These are phyloP conservation scores for Neofusicoccum ribis DNA, from an alignment of 2,329 filamentous ascomycete species.

Conservation along the genomic window DNA sequence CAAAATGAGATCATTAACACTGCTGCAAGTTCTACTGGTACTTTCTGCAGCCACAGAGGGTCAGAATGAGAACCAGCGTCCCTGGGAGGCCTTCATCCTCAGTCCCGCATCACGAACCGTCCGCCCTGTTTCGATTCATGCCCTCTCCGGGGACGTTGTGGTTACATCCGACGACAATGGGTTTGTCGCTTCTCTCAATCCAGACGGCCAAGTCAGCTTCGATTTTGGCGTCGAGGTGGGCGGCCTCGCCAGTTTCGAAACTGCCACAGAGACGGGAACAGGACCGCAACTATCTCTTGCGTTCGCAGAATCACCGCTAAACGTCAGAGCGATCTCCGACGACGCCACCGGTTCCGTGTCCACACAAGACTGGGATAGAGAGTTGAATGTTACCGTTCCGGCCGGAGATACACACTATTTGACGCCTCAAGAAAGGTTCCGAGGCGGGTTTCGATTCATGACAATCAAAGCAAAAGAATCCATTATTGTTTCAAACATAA, in stretches of 20 bases:
- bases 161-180: not conserved
- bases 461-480: constrained; percentile 30
- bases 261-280: constrained; percentile 35
- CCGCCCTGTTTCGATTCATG: not conserved
- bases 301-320: constrained; percentile 45
- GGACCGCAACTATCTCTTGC: constrained; percentile 39
- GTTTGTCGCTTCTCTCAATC: not conserved
- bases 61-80: not conserved
- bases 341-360: constrained; percentile 42
- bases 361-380: constrained; percentile 48
- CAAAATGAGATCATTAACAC: not conserved
- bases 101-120: not conserved
- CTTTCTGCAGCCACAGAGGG: too few species aligned
- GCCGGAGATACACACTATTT: constrained; percentile 37
- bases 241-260: constrained; percentile 56
- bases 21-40: too few species aligned
- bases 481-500: constrained; percentile 40
- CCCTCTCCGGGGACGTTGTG: not conserved
- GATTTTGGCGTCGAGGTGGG: constrained; percentile 62
- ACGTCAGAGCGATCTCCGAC: constrained; percentile 45
- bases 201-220: constrained; percentile 32
- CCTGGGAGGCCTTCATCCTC: not conserved
- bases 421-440: constrained; percentile 46
- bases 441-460: constrained; percentile 55
- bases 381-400: constrained; percentile 39